A percentile compares a stretch with the other conserved stretches of the same genome.
These are phyloP conservation scores for Larix kaempferi DNA, from an alignment of 75 land plant species.

Conservation along the genomic window DNA sequence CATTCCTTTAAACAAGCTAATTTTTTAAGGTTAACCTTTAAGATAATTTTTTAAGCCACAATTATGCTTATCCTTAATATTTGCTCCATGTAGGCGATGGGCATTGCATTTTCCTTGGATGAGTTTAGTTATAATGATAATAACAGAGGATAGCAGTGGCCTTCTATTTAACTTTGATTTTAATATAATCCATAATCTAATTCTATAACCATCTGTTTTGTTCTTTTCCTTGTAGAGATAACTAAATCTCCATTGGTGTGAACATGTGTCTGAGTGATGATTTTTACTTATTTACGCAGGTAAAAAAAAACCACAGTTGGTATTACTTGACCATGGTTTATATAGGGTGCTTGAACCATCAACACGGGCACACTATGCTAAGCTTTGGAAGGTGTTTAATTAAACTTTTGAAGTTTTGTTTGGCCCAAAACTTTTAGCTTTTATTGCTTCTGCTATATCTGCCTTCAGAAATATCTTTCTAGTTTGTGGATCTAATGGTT, in stretches of 20 bases:
- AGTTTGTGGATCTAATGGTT: background rate
- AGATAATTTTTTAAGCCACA: background rate
- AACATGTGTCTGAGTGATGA: background rate
- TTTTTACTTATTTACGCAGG: conserved; percentile 22
- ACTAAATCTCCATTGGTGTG: background rate
- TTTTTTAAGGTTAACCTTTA: no score
- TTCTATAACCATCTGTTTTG: background rate
- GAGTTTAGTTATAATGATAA: background rate
- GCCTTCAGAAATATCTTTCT: background rate
- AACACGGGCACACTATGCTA: conserved; percentile 79
- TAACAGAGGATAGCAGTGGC: background rate
- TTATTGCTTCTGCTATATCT: background rate
- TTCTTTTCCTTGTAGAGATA: background rate
- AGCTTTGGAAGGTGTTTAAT: conserved; percentile 86
- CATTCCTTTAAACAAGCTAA: no score
- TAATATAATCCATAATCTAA: background rate
- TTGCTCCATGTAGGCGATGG: background rate
- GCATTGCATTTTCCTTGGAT: background rate
- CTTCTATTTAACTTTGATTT: background rate
- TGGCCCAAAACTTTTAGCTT: background rate
- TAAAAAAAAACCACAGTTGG: conserved; percentile 75
- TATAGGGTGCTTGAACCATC: conserved; percentile 78
- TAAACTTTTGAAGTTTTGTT: background rate
- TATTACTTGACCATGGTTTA: conserved; percentile 97
- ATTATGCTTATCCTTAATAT: background rate